Evolutionary conservation across 768 basidiomycete genomes (phyloP).

Genomic region (Dictyophora rubrovolvata): DNA sequence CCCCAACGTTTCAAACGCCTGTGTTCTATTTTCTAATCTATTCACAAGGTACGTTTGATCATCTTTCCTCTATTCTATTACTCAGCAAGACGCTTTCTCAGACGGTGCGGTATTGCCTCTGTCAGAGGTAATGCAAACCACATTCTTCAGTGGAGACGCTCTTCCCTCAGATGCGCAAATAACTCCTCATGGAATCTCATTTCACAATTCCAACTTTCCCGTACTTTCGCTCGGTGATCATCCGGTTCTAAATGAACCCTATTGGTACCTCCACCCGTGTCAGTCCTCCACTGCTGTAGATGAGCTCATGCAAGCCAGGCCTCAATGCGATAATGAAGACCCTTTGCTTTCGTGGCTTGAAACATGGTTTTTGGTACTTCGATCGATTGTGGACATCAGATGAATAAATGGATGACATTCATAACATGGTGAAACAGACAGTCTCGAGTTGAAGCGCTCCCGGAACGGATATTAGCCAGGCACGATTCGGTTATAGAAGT

Average conservation of each 20-base stretch:
- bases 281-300: constrained; percentile 54
- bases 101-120: constrained; percentile 57
- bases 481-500: neutral
- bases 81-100: constrained; percentile 22
- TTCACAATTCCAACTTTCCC: constrained; percentile 49
- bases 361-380: constrained; percentile 70
- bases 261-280: constrained; percentile 88
- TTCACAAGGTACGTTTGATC: constrained; percentile 47
- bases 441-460: constrained; percentile 3
- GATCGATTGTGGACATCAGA: constrained; percentile 49
- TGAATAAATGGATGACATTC: too few species aligned
- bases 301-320: constrained; percentile 53
- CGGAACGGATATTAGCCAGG: constrained; percentile 4
- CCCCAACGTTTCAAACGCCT: constrained; percentile 72
- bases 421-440: constrained; percentile 11
- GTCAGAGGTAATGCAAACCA: constrained; percentile 41
- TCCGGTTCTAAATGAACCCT: constrained; percentile 59
- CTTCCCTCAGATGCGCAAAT: constrained; percentile 30
- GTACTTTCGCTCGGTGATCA: constrained; percentile 83
- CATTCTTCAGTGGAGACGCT: constrained; percentile 46
- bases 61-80: constrained; percentile 7
- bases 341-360: constrained; percentile 46
- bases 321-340: constrained; percentile 21
- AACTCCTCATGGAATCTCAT: constrained; percentile 46
- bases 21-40: constrained; percentile 73